Base-by-base conservation (phyloP, 2,329 filamentous ascomycete species). In the Alternaria arbusti region DNA sequence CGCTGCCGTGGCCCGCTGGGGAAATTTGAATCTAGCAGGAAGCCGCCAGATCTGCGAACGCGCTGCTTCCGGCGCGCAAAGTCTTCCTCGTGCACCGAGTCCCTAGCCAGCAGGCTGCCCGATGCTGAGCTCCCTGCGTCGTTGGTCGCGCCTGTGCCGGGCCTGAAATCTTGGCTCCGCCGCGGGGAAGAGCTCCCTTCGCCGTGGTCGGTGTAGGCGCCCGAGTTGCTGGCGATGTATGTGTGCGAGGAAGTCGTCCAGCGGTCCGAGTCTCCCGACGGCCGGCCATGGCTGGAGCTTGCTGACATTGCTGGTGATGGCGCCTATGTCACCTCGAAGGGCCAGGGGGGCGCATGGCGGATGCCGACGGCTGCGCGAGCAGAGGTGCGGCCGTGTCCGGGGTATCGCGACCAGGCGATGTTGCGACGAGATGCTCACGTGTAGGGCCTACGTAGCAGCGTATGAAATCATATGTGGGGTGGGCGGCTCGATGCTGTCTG, bases 21-120 rank as follows among this genome's bases (percentile, higher is more conserved):
- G 64, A 81, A 74, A 68, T 79, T 68, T 20, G 79, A 72, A 36
- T 85, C 83, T 40, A 87, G 74, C 45, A 87, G 70, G 61, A 84
- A 84, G 32, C 82, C 82, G 23, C 81, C 81, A 13, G 80, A 77
- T 56, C 74, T 76, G 56, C 75, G 72, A 6, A 70, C 63, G 22
- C 74, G 69, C 47, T 74, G 74, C 57, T 72, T 71, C 46, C 74
- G 71, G 50, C 69, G 71, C 50, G 72, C 72, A 68, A 78, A 76
- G 61, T 79, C 77, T 43, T 73, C 72, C 54, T 75, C 75, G 23
- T 72, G 67, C 47, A 75, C 70, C 3, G 70, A 65, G 9, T 76
- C 75, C 12, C 49, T 62, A 6, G 59, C 67, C 61, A 78, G 61
- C 30, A 67, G 58, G 28, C 63, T 69, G 7, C 50, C 65, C 11